Evolutionary conservation across 768 basidiomycete species (phyloP).

Genomic region (Lepiota subincarnata): DNA sequence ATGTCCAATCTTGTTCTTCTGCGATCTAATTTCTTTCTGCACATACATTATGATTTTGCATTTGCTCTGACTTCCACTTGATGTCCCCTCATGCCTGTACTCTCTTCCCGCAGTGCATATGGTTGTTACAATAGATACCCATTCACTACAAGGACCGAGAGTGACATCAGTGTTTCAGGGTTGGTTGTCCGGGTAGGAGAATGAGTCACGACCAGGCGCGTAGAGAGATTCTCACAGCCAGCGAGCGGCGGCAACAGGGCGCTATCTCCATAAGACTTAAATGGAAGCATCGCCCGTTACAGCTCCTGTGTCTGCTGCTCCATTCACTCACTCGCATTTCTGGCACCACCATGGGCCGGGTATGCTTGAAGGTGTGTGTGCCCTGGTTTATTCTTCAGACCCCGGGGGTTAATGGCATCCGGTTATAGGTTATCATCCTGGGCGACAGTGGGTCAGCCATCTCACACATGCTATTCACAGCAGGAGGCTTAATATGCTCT

Average conservation of each 20-base stretch:
- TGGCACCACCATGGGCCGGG: constrained; percentile 74
- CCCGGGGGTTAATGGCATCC: not conserved
- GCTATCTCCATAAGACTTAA: constrained; percentile 3
- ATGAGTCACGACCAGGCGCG: not conserved
- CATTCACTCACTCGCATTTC: constrained; percentile 15
- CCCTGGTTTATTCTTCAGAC: not conserved
- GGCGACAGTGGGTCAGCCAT: constrained; percentile 86
- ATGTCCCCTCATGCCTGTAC: constrained; percentile 9
- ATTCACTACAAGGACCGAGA: not conserved
- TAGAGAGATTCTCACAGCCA: not conserved
- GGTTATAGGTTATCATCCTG: constrained; percentile 88
- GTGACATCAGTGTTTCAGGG: not conserved
- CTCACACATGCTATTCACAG: constrained; percentile 3
- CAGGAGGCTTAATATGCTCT: constrained; percentile 13
- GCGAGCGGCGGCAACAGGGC: not conserved
- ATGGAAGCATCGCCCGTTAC: constrained; percentile 2
- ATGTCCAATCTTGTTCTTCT: constrained; percentile 9
- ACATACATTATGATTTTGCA: constrained; percentile 10
- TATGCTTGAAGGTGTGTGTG: constrained; percentile 70
- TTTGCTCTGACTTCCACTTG: constrained; percentile 5
- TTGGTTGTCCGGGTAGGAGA: not conserved
- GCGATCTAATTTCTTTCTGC: constrained; percentile 10
- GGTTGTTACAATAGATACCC: constrained; percentile 12
- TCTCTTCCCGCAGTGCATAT: not conserved
- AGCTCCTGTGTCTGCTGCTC: not conserved